Evolutionary conservation across 331 rosid species (phyloP).

Genomic region (Rhamnella rubrinervis): DNA sequence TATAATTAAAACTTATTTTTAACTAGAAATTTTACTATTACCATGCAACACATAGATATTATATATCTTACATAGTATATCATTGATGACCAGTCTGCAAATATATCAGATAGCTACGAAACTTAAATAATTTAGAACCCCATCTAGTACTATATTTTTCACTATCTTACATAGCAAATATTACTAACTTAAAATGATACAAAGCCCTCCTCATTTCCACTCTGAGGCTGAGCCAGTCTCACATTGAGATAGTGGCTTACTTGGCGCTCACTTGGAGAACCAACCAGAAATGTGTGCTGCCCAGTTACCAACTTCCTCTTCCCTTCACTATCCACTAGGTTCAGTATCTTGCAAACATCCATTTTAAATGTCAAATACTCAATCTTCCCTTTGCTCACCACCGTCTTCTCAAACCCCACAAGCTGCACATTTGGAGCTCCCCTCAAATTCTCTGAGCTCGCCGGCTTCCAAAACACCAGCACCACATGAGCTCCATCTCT

Average conservation of each 20-base stretch:
- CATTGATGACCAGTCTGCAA: background rate
- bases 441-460: conserved; percentile 15
- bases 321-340: conserved; percentile 58
- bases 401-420: conserved; percentile 50
- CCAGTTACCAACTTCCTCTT: conserved; percentile 55
- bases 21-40: no score
- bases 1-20: no score
- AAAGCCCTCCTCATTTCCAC: conserved; percentile 12
- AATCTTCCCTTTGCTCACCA: conserved; percentile 33
- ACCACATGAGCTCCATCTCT: conserved; percentile 49
- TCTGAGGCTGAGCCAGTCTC: conserved; percentile 26
- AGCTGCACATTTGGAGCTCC: conserved; percentile 54
- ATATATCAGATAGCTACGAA: background rate
- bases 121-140: background rate
- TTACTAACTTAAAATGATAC: background rate
- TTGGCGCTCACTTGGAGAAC: conserved; percentile 50
- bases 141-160: background rate
- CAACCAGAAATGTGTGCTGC: conserved; percentile 44
- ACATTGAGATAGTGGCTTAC: conserved; percentile 52
- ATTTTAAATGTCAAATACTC: conserved; percentile 35
- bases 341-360: conserved; percentile 46
- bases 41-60: no score
- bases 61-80: background rate
- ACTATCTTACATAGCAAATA: background rate
- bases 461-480: conserved; percentile 56